Conservation (phyloP, 129 eudicot genomes). For the Artemisia argyi region DNA sequence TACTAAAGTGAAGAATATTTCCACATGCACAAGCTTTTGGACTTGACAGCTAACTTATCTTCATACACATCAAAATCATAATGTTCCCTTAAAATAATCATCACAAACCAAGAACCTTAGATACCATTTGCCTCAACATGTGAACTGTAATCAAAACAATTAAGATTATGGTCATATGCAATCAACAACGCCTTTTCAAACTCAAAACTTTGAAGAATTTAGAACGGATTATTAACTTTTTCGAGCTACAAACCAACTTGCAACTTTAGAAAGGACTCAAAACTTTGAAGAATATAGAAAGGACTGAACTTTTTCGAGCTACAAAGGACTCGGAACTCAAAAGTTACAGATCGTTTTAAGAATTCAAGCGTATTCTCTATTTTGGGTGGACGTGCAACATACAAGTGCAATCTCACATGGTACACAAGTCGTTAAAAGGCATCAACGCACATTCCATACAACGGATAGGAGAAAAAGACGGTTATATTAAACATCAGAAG, state of each 20-base stretch:
- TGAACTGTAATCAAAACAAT: background rate
- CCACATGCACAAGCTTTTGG: conserved; percentile 24
- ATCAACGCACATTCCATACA: background rate
- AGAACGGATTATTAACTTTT: background rate
- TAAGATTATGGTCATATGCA: background rate
- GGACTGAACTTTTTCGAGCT: background rate
- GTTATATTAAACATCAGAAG: conserved; percentile 14
- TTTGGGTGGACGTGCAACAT: background rate
- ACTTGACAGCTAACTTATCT: conserved; percentile 22
- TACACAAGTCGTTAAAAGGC: conserved; percentile 19
- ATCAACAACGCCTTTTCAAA: background rate
- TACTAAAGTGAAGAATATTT: conserved; percentile 24
- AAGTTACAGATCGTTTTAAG: background rate
- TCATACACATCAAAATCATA: conserved; percentile 14
- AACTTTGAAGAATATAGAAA: conserved; percentile 1
- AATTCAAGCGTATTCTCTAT: background rate
- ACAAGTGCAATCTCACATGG: background rate
- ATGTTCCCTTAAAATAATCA: background rate
- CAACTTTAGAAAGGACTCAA: conserved; percentile 12
- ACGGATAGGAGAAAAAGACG: background rate
- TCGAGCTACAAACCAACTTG: background rate
- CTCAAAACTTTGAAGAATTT: conserved; percentile 8
- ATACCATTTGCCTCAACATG: conserved; percentile 19
- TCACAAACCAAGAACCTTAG: conserved; percentile 15
- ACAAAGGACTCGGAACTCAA: background rate